Base-by-base conservation (phyloP, 75 land plant species). In the Picea glauca region DNA sequence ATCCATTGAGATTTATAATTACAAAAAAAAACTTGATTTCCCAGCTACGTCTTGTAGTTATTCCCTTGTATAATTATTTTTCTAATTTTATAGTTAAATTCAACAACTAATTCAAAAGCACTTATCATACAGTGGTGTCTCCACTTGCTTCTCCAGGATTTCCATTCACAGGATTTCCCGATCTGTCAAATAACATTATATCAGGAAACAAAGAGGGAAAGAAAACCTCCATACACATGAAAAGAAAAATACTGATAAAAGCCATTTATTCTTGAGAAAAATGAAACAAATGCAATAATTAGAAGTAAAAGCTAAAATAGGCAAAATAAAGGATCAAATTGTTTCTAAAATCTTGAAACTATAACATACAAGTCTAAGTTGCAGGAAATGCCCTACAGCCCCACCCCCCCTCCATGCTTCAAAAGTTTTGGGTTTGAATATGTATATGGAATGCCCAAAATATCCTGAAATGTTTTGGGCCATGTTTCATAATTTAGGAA, bases 81-180 rank as follows among this genome's bases (percentile, higher is more conserved):
- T 1, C 56, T 50, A 50, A 2, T 9, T 50, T 9, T 50, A 50
- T 50, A 50, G 2, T 50, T 18, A 43, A 66, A 70, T 40, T 43
- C n/a, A 12, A 58, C 26, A 81, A 2, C 32, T 43, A 23, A 58
- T 15, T 20, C 17, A 40, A 70, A 21, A n/a, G 35, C n/a, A 80
- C 23, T 20, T 13, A 68, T 46, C 83, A 77, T 89, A 95, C 99
- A 81, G 98, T 89, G 59, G 83, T 83, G 91, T 95, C 99, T 11
- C 99, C 99, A 87, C 98, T 95, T 12, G 88, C 32, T 64, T 62
- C 75, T 56, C 88, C 87, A 26, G 91, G 83, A 76, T 81, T 91
- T 68, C 96, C 99, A 75, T 84, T 84, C 59, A 93, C 86, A 30
- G 74, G 54, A 77, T 81, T 84, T 35, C 99, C 99, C 13, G 99